phyloP scores from a whole-genome alignment of 345 rosid species.

The Hypericum perforatum region DNA sequence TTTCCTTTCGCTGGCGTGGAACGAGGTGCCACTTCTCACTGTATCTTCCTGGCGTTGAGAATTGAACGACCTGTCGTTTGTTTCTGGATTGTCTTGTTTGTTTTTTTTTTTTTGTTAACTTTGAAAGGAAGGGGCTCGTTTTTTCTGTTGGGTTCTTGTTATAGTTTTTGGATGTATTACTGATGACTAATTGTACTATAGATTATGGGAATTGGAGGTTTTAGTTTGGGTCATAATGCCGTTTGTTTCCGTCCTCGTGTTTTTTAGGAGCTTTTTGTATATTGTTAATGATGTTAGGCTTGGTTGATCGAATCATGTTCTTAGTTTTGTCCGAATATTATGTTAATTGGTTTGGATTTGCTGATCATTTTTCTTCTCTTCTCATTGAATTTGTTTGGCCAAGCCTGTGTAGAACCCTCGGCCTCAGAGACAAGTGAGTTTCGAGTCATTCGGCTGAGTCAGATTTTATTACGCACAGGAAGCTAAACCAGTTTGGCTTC shows the following conservation, averaged over 20 bases:
- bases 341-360: no score
- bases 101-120: background rate
- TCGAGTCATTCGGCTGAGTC: no score
- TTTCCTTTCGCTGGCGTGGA: constrained; percentile 74
- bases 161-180: constrained; percentile 6
- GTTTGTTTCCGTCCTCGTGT: constrained; percentile 1
- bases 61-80: constrained; percentile 8
- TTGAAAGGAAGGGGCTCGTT: background rate
- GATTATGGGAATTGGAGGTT: constrained; percentile 14
- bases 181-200: constrained; percentile 23
- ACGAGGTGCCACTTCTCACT: constrained; percentile 67
- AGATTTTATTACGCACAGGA: no score
- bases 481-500: no score
- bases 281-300: no score
- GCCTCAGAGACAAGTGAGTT: no score
- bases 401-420: no score
- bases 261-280: constrained; percentile 5
- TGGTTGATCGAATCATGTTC: no score
- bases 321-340: no score
- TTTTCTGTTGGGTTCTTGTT: constrained; percentile 19
- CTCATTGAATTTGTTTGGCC: no score
- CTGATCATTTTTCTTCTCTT: no score
- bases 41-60: constrained; percentile 81
- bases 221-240: background rate
- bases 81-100: constrained; percentile 13